Base-by-base conservation (phyloP, 2,329 filamentous ascomycete species). In the Colletotrichum eleusines region DNA sequence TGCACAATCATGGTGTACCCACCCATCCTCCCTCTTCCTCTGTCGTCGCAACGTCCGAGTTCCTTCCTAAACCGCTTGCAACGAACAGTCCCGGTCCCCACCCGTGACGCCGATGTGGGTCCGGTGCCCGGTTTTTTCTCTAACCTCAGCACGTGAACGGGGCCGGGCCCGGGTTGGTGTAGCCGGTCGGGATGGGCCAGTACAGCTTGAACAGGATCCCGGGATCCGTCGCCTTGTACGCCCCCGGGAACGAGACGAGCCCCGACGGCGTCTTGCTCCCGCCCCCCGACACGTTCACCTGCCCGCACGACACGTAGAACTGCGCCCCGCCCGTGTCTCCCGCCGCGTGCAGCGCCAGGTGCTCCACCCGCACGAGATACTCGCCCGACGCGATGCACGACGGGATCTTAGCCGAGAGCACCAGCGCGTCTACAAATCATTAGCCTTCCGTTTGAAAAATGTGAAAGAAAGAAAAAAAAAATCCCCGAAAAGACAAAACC, bases 281-380 rank as follows among this genome's bases (percentile, higher is more conserved):
- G 23, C 82, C 81, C n/a, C 83, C 82, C 2, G 78, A 80, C 20
- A 84, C 79, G 5, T 76, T 79, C n/a, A 84, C 71, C 62, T 81
- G 79, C 3, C 79, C 81, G 69, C 81, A 84, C 23, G 79, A 80
- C 58, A 85, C 78, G 72, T 86, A 86, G 58, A 83, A 81, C 76
- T 86, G 84, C 5, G 84, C 84, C 2, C 84, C 84, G 9, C 81
- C 81, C 5, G 76, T 75, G 5, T 74, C 73, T 46, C 78, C 75
- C 3, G 84, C 84, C 55, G 75, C 77, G 76, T 86, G 84, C 16
- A 86, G 79, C 7, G 80, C 84, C 66, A 86, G 82, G 72, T 86
- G 84, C 77, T 86, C 84, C 14, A 82, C 82, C n/a, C 84, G 81
- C 16, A 86, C 75, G 51, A 86, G 81, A 73, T 86, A 86, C 72